A percentile compares a stretch with the other conserved stretches of the same genome.
Conservation (phyloP, 2,329 filamentous ascomycete species). For the Venturia pyrina region DNA sequence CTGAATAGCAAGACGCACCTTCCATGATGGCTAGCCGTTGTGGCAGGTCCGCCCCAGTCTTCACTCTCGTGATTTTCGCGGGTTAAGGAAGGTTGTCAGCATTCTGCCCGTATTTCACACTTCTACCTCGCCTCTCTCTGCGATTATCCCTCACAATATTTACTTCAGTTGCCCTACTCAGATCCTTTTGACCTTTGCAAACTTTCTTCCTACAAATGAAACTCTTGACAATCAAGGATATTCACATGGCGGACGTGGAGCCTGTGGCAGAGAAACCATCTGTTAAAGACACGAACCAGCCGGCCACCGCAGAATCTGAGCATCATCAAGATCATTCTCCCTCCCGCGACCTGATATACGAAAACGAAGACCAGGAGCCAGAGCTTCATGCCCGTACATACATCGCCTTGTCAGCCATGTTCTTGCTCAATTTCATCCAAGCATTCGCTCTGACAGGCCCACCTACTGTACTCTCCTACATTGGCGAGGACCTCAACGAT, state of each 20-base stretch:
- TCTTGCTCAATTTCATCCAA: constrained; percentile 8
- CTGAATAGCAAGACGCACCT: background rate
- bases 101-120: background rate
- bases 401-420: constrained; percentile 8
- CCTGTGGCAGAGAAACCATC: background rate
- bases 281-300: background rate
- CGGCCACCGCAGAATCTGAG: background rate
- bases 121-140: background rate
- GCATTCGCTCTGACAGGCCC: constrained; percentile 9
- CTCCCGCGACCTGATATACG: background rate
- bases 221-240: background rate
- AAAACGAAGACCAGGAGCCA: constrained; percentile 7
- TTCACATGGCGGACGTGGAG: background rate
- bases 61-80: background rate
- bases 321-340: background rate
- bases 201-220: background rate
- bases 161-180: background rate
- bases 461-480: constrained; percentile 7
- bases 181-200: background rate
- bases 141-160: too few species aligned
- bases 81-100: background rate
- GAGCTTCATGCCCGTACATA: constrained; percentile 8
- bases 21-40: background rate
- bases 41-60: background rate
- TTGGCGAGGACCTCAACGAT: background rate